These are phyloP conservation scores for Trichophyton rubrum DNA, from an alignment of 2,329 filamentous ascomycete genomes.

Conservation along the genomic window DNA sequence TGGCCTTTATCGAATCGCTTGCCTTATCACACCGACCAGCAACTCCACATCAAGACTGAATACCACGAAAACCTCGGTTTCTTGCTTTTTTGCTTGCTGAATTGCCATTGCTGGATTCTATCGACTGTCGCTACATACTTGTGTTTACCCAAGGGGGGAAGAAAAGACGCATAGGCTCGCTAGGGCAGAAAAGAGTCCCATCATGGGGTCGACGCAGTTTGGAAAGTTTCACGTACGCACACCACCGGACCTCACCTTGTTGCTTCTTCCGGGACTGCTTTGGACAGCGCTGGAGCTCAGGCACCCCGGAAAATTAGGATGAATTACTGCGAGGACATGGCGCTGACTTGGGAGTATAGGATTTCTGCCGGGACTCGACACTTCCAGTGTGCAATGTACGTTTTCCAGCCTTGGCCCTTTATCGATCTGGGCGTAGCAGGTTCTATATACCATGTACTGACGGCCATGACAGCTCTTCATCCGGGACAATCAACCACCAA, in stretches of 20 bases:
- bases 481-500: slow-evolving; percentile 46
- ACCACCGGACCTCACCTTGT: background rate
- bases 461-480: slow-evolving; percentile 48
- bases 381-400: slow-evolving; percentile 75
- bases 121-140: background rate
- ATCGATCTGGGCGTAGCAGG: slow-evolving; percentile 2
- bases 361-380: slow-evolving; percentile 74
- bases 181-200: slow-evolving; percentile 6
- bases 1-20: too few relatives aligned
- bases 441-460: slow-evolving; percentile 12
- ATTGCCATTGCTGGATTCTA: background rate
- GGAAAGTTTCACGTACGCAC: slow-evolving; percentile 45
- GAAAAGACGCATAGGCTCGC: background rate
- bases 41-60: too few relatives aligned
- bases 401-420: slow-evolving; percentile 16
- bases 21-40: too few relatives aligned
- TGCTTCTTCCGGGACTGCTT: too few relatives aligned
- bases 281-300: background rate
- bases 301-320: background rate
- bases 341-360: slow-evolving; percentile 33
- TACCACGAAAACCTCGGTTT: too few relatives aligned
- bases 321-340: background rate
- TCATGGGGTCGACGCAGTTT: slow-evolving; percentile 44
- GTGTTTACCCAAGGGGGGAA: background rate
- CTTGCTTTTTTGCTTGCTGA: background rate